Conservation (phyloP, 75 land plant genomes). For the Ceratopteris richardii region DNA sequence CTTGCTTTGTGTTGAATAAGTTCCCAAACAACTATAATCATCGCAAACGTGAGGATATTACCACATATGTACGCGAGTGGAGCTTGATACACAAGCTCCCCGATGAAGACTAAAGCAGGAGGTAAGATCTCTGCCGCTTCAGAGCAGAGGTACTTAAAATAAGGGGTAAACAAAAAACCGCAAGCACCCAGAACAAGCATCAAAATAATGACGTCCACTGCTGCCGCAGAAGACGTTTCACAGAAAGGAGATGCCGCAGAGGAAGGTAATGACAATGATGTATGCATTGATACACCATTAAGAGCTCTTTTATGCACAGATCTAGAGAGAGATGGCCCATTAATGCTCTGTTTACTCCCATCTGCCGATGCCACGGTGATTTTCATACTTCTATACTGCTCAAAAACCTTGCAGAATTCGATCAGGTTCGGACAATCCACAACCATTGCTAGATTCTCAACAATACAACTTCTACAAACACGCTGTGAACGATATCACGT, state of each 20-base stretch:
- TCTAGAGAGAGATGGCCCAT: conserved; percentile 4
- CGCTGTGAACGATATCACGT: no score
- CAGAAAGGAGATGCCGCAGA: no score
- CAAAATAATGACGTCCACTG: no score
- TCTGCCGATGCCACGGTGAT: conserved; percentile 19
- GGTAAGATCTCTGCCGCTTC: no score
- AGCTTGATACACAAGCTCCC: conserved; percentile 37
- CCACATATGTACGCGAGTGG: conserved; percentile 45
- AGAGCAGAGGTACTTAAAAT: no score
- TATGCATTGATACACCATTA: no score
- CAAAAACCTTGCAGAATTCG: conserved; percentile 53
- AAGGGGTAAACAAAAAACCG: no score
- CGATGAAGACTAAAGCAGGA: no score
- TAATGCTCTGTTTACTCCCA: conserved; percentile 6
- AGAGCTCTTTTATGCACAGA: no score
- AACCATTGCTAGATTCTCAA: background rate
- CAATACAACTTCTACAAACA: no score
- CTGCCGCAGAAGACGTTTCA: no score
- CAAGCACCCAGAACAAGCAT: conserved; percentile 47
- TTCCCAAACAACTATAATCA: conserved; percentile 35
- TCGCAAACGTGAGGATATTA: conserved; percentile 25
- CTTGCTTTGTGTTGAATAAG: conserved; percentile 35
- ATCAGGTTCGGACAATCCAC: conserved; percentile 54
- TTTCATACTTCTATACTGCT: conserved; percentile 40
- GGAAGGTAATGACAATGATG: no score